These are phyloP conservation scores for Yamadazyma tumulicola DNA, from an alignment of 805 yeast species.

Conservation along the genomic window DNA sequence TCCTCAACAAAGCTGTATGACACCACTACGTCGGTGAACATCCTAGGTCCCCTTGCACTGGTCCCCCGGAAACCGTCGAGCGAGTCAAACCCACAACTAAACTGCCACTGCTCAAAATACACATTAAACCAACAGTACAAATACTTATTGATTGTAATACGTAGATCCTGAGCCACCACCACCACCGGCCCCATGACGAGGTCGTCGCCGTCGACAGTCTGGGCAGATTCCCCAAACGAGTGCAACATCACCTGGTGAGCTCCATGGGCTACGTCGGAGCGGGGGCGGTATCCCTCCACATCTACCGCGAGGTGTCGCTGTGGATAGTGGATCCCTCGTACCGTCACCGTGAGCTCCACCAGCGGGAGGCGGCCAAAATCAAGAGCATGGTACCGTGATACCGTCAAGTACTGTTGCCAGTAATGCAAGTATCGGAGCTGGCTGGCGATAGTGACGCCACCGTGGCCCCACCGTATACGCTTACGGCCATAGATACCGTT, in stretches of 20 bases:
- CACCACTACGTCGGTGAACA: conserved; percentile 42
- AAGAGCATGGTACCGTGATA: too few relatives aligned
- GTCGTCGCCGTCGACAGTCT: conserved; percentile 1
- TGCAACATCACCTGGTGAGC: conserved; percentile 1
- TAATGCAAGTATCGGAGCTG: conserved; percentile 69
- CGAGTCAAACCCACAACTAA: conserved; percentile 21
- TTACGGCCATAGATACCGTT: conserved; percentile 48
- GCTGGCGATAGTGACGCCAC: conserved; percentile 71
- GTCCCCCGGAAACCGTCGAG: conserved; percentile 72
- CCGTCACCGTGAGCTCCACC: not conserved
- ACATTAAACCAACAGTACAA: conserved; percentile 30
- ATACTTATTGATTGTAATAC: conserved; percentile 14
- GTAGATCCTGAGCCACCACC: conserved; percentile 12
- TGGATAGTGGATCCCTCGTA: not conserved
- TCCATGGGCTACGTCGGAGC: conserved; percentile 4
- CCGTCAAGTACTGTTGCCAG: conserved; percentile 15
- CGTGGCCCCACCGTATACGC: conserved; percentile 55
- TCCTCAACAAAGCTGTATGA: too few relatives aligned
- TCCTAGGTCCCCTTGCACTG: conserved; percentile 45
- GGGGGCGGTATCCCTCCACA: not conserved
- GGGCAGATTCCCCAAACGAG: not conserved
- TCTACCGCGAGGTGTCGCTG: not conserved
- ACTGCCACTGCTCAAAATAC: conserved; percentile 3
- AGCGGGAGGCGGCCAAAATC: not conserved
- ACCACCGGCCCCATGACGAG: not conserved